phyloP scores from a whole-genome alignment of 2,329 filamentous ascomycete genomes.

The Sarocladium brachiariae region DNA sequence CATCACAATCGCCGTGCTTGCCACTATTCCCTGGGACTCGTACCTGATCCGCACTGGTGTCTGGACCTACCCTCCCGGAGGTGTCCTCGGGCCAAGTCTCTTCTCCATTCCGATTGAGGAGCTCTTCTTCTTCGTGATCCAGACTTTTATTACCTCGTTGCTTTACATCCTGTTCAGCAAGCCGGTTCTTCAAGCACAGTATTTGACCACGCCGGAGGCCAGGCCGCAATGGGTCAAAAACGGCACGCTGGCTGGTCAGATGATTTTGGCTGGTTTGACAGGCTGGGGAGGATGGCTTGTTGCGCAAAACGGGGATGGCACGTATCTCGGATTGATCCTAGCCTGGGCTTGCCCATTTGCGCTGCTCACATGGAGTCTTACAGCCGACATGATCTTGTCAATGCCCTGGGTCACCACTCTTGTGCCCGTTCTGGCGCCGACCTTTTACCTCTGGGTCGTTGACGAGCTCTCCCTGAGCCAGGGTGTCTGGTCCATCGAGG shows the following conservation, averaged over 20 bases:
- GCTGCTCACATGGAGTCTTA: conserved; percentile 55
- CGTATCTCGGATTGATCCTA: conserved; percentile 64
- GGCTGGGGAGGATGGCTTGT: conserved; percentile 38
- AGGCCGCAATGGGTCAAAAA: conserved; percentile 15
- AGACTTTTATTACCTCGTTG: conserved; percentile 66
- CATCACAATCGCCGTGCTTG: conserved; percentile 54
- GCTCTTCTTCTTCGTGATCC: conserved; percentile 70
- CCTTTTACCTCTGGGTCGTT: conserved; percentile 64
- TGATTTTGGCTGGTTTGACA: conserved; percentile 36
- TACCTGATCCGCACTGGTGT: conserved; percentile 62
- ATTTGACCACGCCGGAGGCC: conserved; percentile 26
- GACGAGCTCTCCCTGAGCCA: conserved; percentile 60
- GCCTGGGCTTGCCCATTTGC: conserved; percentile 62
- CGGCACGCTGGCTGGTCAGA: conserved; percentile 40
- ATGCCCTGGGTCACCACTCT: conserved; percentile 52
- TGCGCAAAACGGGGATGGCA: conserved; percentile 40
- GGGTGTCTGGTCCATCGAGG: conserved; percentile 66
- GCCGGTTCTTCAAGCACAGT: conserved; percentile 45
- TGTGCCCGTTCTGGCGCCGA: conserved; percentile 55
- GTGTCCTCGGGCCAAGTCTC: conserved; percentile 55
- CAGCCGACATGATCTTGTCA: conserved; percentile 55
- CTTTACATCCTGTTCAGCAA: conserved; percentile 64
- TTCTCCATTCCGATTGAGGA: conserved; percentile 65
- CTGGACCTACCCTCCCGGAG: conserved; percentile 64
- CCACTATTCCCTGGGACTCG: conserved; percentile 71